These are phyloP conservation scores for Panicum miliaceum DNA, from an alignment of 176 grass and related monocot species.

Conservation along the genomic window DNA sequence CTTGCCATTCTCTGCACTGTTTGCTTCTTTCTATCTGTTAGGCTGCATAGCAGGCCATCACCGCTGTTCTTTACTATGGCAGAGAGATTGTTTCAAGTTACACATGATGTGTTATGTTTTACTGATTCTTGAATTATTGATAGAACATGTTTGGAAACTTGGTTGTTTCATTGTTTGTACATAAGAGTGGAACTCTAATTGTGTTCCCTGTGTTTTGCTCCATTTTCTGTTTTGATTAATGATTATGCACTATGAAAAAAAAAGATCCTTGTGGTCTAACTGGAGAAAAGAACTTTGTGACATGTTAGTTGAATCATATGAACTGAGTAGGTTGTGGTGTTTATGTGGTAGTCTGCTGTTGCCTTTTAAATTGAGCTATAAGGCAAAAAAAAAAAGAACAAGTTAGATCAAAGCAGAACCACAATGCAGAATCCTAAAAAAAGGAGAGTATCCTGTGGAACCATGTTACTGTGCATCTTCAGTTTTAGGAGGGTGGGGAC, in stretches of 20 bases:
- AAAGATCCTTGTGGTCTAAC: background rate
- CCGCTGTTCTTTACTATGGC: background rate
- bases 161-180: background rate
- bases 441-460: too few relatives aligned
- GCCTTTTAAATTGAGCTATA: conserved; percentile 22
- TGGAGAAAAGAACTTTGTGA: background rate
- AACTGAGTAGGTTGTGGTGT: conserved; percentile 9
- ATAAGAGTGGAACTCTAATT: conserved; percentile 12
- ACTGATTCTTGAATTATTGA: conserved; percentile 19
- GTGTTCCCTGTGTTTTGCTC: background rate
- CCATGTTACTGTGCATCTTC: background rate
- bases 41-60: background rate
- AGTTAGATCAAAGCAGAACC: background rate
- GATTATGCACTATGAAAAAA: background rate
- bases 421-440: background rate
- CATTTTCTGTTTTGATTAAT: conserved; percentile 31
- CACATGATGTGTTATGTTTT: conserved; percentile 25
- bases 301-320: conserved; percentile 1
- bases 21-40: conserved; percentile 9
- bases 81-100: conserved; percentile 11
- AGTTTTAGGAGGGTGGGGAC: background rate
- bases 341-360: conserved; percentile 4
- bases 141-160: conserved; percentile 27
- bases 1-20: conserved; percentile 23
- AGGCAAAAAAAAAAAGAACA: background rate